phyloP scores from a whole-genome alignment of 768 basidiomycete species.

The Psilocybe subaeruginosa region DNA sequence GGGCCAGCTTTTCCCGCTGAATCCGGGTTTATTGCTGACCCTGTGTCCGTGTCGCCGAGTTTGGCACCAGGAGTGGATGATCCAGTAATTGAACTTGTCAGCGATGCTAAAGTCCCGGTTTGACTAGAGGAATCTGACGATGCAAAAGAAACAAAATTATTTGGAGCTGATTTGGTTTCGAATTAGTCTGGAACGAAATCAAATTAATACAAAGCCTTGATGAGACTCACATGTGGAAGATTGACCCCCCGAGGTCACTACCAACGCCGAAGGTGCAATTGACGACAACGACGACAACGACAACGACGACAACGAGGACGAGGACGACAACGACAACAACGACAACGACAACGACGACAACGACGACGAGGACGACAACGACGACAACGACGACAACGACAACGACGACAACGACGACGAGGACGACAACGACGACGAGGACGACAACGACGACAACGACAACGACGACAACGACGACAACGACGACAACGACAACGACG shows the following conservation, averaged over 20 bases:
- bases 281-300: neutral
- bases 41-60: neutral
- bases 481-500: no score
- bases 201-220: neutral
- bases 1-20: neutral
- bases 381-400: neutral
- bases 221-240: neutral
- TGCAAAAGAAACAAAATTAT: no score
- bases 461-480: neutral
- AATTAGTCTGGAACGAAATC: no score
- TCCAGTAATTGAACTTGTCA: neutral
- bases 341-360: neutral
- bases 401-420: neutral
- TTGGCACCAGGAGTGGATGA: neutral
- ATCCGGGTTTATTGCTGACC: neutral
- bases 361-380: neutral
- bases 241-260: neutral
- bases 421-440: neutral
- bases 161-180: no score
- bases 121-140: neutral
- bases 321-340: no score
- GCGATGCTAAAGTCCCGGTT: neutral
- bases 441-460: neutral
- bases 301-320: neutral
- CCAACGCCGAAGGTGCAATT: no score